Conservation (phyloP, 202 grass and related monocot genomes). For the Hordeum pubiflorum region DNA sequence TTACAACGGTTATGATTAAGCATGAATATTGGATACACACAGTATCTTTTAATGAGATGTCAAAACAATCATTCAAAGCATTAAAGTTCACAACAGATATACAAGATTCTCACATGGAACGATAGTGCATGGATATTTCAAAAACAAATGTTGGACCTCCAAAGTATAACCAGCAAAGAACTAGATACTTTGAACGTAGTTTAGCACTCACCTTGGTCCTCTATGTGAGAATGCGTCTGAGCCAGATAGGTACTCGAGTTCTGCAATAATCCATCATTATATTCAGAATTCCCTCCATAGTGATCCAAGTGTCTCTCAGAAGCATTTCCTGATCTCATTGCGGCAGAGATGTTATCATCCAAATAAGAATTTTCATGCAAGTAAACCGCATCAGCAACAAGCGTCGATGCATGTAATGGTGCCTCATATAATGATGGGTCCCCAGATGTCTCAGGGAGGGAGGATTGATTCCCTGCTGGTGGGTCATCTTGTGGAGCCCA, state of each 20-base stretch:
- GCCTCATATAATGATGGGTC: conserved; percentile 25
- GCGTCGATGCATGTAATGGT: conserved; percentile 34
- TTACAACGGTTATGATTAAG: neutral
- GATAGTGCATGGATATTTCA: neutral
- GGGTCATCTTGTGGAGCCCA: conserved; percentile 54
- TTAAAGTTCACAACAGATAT: conserved; percentile 9
- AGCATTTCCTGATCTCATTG: conserved; percentile 21
- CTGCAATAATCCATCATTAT: conserved; percentile 44
- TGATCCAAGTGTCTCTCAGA: conserved; percentile 50
- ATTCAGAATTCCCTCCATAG: conserved; percentile 41
- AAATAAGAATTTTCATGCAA: conserved; percentile 40
- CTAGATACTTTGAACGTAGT: neutral
- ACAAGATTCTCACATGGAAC: neutral
- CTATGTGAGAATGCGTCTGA: conserved; percentile 38
- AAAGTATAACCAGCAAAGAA: conserved; percentile 10
- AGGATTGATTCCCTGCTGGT: conserved; percentile 25
- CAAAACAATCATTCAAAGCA: neutral
- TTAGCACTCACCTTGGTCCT: conserved; percentile 55
- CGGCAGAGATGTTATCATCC: conserved; percentile 33
- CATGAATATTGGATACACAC: neutral
- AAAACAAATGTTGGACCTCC: neutral
- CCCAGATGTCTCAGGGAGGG: conserved; percentile 39
- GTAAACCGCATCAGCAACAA: conserved; percentile 32
- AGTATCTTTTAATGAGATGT: neutral
- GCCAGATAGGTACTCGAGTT: conserved; percentile 46